Percentiles rank a stretch among this genome's conserved stretches.
These are phyloP conservation scores for Penstemon eatonii DNA, from an alignment of 257 asterid species.

Conservation along the genomic window DNA sequence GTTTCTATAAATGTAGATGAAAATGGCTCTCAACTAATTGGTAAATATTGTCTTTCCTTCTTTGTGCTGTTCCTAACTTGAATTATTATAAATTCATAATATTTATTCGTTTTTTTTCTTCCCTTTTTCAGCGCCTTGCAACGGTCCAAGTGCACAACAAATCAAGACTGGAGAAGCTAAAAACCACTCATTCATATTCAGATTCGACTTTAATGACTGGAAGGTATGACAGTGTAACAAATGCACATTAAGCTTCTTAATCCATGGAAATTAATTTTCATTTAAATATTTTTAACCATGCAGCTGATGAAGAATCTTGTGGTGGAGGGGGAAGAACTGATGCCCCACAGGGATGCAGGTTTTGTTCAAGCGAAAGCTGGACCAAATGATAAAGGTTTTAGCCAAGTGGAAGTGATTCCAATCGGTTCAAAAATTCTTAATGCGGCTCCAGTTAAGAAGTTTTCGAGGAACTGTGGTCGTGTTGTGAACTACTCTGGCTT, in stretches of 20 bases:
- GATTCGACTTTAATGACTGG: constrained; percentile 60
- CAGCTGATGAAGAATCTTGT: constrained; percentile 46
- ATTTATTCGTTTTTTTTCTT: background rate
- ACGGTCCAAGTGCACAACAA: constrained; percentile 42
- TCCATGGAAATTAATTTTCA: too few species aligned
- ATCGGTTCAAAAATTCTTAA: too few species aligned
- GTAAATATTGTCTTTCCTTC: constrained; percentile 28
- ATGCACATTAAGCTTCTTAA: background rate
- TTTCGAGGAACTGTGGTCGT: too few species aligned
- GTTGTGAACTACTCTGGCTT: too few species aligned
- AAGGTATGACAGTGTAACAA: constrained; percentile 38
- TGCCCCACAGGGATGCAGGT: constrained; percentile 38
- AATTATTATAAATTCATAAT: background rate
- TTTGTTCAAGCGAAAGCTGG: too few species aligned
- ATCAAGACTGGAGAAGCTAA: constrained; percentile 39
- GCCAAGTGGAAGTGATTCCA: too few species aligned
- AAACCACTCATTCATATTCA: constrained; percentile 45
- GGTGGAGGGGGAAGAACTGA: constrained; percentile 45
- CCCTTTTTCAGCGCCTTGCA: constrained; percentile 42
- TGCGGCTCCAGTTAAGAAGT: too few species aligned
- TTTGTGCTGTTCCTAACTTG: background rate
- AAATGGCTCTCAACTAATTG: constrained; percentile 43
- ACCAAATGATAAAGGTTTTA: too few species aligned
- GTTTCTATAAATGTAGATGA: constrained; percentile 40
- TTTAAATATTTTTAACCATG: background rate